A percentile compares a stretch with the other conserved stretches of the same genome.
phyloP scores from a whole-genome alignment of 768 basidiomycete genomes.

The Lactifluus subvellereus region DNA sequence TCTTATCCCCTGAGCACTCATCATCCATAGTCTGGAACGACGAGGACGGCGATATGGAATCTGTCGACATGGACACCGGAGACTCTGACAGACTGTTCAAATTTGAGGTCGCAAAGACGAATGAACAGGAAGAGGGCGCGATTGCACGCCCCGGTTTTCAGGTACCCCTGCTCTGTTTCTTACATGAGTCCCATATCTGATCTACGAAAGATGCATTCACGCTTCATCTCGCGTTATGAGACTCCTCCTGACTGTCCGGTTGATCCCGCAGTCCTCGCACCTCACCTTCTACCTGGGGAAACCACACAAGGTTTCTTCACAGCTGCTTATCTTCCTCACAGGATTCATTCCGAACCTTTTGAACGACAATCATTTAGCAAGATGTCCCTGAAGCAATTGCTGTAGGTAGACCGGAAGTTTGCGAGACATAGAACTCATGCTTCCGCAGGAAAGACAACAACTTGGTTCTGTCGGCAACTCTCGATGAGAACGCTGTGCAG shows the following conservation, averaged over 20 bases:
- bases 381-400: too few relatives aligned
- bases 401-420: too few relatives aligned
- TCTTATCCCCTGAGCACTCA: slow-evolving; percentile 46
- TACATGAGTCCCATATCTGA: not conserved
- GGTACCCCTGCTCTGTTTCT: slow-evolving; percentile 29
- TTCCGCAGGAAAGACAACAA: too few relatives aligned
- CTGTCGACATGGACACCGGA: slow-evolving; percentile 20
- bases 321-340: too few relatives aligned
- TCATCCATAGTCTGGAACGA: slow-evolving; percentile 41
- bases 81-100: slow-evolving; percentile 44
- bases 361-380: too few relatives aligned
- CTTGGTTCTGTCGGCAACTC: too few relatives aligned
- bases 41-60: slow-evolving; percentile 25
- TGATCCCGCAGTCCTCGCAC: too few relatives aligned
- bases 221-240: not conserved
- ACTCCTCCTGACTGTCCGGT: not conserved
- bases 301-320: too few relatives aligned
- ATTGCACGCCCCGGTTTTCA: slow-evolving; percentile 26
- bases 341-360: too few relatives aligned
- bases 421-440: not conserved
- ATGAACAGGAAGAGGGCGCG: too few relatives aligned
- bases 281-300: too few relatives aligned
- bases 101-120: slow-evolving; percentile 35
- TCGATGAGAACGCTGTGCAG: not conserved
- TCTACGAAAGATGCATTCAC: not conserved